Evolutionary conservation across 805 yeast genomes (phyloP), one percentile per base, ranked within the genome.

Genomic region (Sungouiella thailandica): DNA sequence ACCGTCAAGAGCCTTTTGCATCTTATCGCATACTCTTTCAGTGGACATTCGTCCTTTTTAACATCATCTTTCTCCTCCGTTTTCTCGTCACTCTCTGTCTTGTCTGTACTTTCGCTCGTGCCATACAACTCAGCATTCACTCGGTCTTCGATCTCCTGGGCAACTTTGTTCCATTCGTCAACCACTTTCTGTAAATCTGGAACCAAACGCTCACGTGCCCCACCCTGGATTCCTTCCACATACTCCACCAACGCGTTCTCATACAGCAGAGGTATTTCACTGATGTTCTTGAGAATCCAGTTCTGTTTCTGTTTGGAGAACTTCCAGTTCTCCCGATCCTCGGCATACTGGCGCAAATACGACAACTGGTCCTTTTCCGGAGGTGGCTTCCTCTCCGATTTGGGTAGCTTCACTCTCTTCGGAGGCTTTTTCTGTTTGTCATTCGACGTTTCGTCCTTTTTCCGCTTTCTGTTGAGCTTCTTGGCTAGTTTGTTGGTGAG

Each of bases 241-340:
- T 84, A 84, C 5, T 50, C 52, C 10, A 63, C 40, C 37, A 84
- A 55, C 17, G 74, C 71, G 1, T 52, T 57, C 32, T 72, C 76
- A 49, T 81, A 83, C 7, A 65, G 59, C 0, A 59, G 62, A 2
- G 79, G 82, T 15, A 80, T 74, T 16, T 46, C 41, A 31, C 60
- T 67, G 20, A 82, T 57, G 52, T 84, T 78, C 49, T 77, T 78
- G 43, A 85, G 59, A 27, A 85, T 69, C 95, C 95, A 85, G 52
- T 84, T 84, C 57, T 85, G 95, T 44, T 85, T 84, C 63, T 80
- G 89, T 50, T 85, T 85, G 38, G 87, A 80, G 55, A 85, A 85
- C 62, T 85, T 85, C 95, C 95, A 85, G 38, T 70, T 66, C 0
- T 60, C 74, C 39, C 57, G 62, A 41, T 81, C 85, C 9, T 70